Evolutionary conservation across 2,329 filamentous ascomycete species (phyloP).

Genomic region (Talaromyces piceae): DNA sequence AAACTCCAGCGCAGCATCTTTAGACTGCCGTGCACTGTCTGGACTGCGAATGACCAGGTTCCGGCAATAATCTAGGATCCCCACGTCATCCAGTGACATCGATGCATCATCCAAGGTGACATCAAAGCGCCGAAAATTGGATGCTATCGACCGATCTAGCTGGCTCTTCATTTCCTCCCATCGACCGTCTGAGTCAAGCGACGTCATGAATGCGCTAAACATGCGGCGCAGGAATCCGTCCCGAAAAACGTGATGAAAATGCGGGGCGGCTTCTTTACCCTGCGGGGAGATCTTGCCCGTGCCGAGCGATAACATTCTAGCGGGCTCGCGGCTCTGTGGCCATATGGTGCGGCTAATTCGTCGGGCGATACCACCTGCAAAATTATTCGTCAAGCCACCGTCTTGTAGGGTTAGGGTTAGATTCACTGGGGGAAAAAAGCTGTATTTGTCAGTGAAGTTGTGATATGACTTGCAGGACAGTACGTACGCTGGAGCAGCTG

Average conservation of each 20-base stretch:
- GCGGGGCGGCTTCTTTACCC: neutral
- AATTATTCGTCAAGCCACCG: conserved; percentile 1
- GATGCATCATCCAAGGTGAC: conserved; percentile 5
- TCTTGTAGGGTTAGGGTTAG: neutral
- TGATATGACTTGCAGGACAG: no score
- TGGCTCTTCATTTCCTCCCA: conserved; percentile 3
- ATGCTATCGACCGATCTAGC: neutral
- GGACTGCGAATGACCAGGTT: conserved; percentile 10
- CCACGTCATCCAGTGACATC: neutral
- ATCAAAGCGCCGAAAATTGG: conserved; percentile 3
- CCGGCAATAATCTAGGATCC: neutral
- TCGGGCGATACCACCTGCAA: neutral
- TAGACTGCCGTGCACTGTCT: conserved; percentile 6
- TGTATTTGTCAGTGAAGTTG: neutral
- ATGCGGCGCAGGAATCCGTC: neutral
- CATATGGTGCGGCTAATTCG: neutral
- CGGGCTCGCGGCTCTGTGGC: neutral
- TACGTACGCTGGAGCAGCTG: neutral
- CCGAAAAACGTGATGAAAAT: neutral
- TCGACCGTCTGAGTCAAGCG: neutral
- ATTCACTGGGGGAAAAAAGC: neutral
- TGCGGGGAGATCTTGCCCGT: neutral
- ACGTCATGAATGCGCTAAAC: conserved; percentile 1
- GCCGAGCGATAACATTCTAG: neutral
- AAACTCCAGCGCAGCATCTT: conserved; percentile 6